Evolutionary conservation across 371 early-diverging fungal species (phyloP).

Genomic region (Basidiobolus meristosporus): DNA sequence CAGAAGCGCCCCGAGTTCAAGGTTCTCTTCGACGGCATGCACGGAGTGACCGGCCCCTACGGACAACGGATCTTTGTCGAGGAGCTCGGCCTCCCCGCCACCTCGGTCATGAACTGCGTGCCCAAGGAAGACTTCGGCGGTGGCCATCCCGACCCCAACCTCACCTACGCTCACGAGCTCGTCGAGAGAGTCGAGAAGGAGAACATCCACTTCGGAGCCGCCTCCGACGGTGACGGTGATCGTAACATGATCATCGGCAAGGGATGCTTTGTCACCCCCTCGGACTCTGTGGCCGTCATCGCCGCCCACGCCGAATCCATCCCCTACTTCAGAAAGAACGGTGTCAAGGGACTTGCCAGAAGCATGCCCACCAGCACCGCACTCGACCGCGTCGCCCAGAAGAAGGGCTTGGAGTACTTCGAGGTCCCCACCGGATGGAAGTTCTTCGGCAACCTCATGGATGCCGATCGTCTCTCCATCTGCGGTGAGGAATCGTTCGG

Average conservation of each 20-base stretch:
- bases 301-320: conserved; percentile 77
- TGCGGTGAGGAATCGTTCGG: conserved; percentile 98
- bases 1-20: conserved; percentile 42
- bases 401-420: conserved; percentile 51
- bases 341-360: conserved; percentile 79
- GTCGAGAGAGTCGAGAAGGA: conserved; percentile 76
- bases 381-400: conserved; percentile 74
- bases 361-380: conserved; percentile 92
- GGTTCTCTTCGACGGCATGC: conserved; percentile 88
- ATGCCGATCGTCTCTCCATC: conserved; percentile 81
- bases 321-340: conserved; percentile 78
- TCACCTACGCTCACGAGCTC: conserved; percentile 90
- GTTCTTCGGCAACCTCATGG: conserved; percentile 98
- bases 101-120: conserved; percentile 63
- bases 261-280: conserved; percentile 86
- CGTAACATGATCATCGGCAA: conserved; percentile 95
- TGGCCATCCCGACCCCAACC: conserved; percentile 93
- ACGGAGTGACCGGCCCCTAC: conserved; percentile 95
- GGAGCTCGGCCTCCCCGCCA: conserved; percentile 67
- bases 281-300: conserved; percentile 92
- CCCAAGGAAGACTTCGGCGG: conserved; percentile 83
- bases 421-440: conserved; percentile 91
- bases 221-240: conserved; percentile 85
- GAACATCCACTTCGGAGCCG: conserved; percentile 77
- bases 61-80: conserved; percentile 66